phyloP scores from a whole-genome alignment of 805 yeast species.

The Saturnispora kantuleensis region DNA sequence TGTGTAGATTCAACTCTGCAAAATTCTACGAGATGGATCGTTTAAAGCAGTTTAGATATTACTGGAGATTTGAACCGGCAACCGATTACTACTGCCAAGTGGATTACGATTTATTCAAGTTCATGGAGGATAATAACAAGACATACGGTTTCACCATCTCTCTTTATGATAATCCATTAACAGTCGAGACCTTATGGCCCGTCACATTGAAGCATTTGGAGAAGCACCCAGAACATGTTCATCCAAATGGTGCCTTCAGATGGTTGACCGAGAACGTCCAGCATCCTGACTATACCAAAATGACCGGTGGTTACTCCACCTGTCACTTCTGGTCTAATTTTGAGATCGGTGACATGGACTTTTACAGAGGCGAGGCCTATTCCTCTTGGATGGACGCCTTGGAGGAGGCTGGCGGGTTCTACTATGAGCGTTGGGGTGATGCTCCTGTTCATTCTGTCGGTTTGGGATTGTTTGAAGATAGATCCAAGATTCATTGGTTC shows the following conservation, averaged over 20 bases:
- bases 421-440: constrained; percentile 90
- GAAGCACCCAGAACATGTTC: constrained; percentile 49
- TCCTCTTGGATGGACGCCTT: constrained; percentile 53
- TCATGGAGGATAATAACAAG: constrained; percentile 59
- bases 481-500: constrained; percentile 71
- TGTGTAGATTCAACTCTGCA: constrained; percentile 77
- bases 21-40: constrained; percentile 53
- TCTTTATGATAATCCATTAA: constrained; percentile 60
- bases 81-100: constrained; percentile 60
- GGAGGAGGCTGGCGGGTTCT: constrained; percentile 72
- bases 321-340: constrained; percentile 91
- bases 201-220: constrained; percentile 54
- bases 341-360: constrained; percentile 79
- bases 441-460: constrained; percentile 85
- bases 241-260: constrained; percentile 47
- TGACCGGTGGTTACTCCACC: constrained; percentile 38
- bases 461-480: constrained; percentile 61
- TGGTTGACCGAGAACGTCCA: constrained; percentile 46
- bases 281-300: constrained; percentile 33
- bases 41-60: constrained; percentile 52
- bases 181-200: constrained; percentile 61
- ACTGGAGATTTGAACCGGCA: constrained; percentile 76
- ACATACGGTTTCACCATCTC: constrained; percentile 68
- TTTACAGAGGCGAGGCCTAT: constrained; percentile 63
- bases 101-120: constrained; percentile 69